Evolutionary conservation across 306 rosid species (phyloP).

Genomic region (Lathyrus sativus): DNA sequence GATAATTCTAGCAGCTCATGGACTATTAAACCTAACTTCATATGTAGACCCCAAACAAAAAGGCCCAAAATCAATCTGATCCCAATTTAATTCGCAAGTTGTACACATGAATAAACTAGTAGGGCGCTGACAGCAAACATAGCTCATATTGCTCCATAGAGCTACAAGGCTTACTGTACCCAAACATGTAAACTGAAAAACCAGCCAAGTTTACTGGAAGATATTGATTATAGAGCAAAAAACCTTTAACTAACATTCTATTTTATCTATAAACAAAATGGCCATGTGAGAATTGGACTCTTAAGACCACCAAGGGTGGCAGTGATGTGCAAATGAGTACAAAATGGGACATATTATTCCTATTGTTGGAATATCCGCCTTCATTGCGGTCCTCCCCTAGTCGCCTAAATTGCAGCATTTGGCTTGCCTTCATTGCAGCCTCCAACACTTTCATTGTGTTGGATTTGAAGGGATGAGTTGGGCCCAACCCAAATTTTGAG

Average conservation of each 20-base stretch:
- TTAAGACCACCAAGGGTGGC: not conserved
- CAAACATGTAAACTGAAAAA: too few relatives aligned
- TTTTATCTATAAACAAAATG: conserved; percentile 2
- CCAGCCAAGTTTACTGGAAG: too few relatives aligned
- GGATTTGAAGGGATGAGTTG: too few relatives aligned
- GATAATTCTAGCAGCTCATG: conserved; percentile 14
- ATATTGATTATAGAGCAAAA: not conserved
- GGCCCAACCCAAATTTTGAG: too few relatives aligned
- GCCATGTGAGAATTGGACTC: not conserved
- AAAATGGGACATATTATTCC: not conserved
- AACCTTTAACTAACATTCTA: not conserved
- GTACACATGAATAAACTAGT: not conserved
- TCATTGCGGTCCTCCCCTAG: too few relatives aligned
- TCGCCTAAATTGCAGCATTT: too few relatives aligned
- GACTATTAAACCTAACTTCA: not conserved
- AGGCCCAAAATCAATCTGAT: conserved; percentile 9
- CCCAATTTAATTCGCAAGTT: not conserved
- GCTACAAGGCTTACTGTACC: too few relatives aligned
- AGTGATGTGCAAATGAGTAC: conserved; percentile 4
- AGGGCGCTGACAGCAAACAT: not conserved
- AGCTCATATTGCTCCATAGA: not conserved
- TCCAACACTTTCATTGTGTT: too few relatives aligned
- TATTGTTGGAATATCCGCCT: too few relatives aligned
- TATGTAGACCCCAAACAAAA: conserved; percentile 11
- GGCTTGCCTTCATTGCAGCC: too few relatives aligned